Base-by-base conservation (phyloP, 768 basidiomycete species). In the Coprinopsis marcescibilis region DNA sequence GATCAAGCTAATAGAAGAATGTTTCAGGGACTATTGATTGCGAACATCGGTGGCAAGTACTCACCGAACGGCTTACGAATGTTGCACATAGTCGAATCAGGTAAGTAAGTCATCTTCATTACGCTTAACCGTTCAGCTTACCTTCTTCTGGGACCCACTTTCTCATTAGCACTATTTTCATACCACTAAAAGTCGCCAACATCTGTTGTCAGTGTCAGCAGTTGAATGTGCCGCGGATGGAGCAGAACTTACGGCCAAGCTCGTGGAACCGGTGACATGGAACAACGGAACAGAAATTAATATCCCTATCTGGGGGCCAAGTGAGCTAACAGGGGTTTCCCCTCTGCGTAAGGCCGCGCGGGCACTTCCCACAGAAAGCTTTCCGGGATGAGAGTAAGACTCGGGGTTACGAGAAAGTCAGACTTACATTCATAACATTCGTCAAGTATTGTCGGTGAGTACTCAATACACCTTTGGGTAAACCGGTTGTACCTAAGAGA, bases 211-310 rank as follows among this genome's bases (percentile, higher is more conserved):
- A n/a, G 14, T 14, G 42, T 24, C 41, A 23, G 33, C 10, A 43
- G 24, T 13, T 13, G 20, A 15, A n/a, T n/a, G 8, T 26, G 30
- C 5, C 29, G 11, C 17, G 11, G 38, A 23, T 12, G 11, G 5
- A 23, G 5, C 20, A 10, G 21, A 10, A 50, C 50, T 24, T 51
- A 56, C 59, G 36, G 52, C 55, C 46, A 45, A 51, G 53, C 65
- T 65, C 14, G 52, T 59, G n/a, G 46, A 55, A 2, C 74, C 78
- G 8, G 76, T 78, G 6, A 76, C 78, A 59, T 81, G 80, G 61
- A 83, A 81, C 7, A 83, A 59, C 1, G 80, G 80, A 1, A 78
- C 76, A n/a, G 73, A 66, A 23, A 80, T 57, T 29, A 80, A 56
- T 26, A 67, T 55, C 10, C 67, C 72, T 48, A 64, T 68, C 57